These are phyloP conservation scores for Dictyophora rubrovolvata DNA, from an alignment of 768 basidiomycete genomes.

Conservation along the genomic window DNA sequence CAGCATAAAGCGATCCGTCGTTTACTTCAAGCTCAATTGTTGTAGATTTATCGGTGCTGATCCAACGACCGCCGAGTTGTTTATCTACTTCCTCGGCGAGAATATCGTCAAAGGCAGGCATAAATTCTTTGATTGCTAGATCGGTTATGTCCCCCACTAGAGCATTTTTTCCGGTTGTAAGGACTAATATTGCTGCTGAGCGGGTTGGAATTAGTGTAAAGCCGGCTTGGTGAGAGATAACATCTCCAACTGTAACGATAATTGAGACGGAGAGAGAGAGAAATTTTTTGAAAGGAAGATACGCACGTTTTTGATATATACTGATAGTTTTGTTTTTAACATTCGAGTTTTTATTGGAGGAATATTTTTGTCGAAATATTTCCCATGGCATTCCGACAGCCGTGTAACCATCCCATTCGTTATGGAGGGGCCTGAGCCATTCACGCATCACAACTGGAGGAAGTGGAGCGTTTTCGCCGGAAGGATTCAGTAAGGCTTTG, in stretches of 20 bases:
- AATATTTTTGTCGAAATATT: too few species aligned
- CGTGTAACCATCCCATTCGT: too few species aligned
- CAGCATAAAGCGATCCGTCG: neutral
- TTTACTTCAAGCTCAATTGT: neutral
- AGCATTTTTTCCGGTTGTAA: neutral
- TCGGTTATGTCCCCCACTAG: neutral
- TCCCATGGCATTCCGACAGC: too few species aligned
- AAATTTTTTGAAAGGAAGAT: neutral
- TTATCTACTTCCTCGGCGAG: neutral
- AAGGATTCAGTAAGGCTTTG: slow-evolving; percentile 35
- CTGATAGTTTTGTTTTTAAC: too few species aligned
- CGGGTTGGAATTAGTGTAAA: neutral
- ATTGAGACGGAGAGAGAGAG: neutral
- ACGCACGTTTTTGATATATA: neutral
- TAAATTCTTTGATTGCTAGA: neutral
- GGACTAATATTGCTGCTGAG: neutral
- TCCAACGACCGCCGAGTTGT: neutral
- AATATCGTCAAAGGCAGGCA: neutral
- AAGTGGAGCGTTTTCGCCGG: too few species aligned
- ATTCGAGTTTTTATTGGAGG: too few species aligned
- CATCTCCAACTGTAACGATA: neutral
- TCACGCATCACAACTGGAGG: too few species aligned
- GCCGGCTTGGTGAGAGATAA: neutral
- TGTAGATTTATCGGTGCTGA: neutral
- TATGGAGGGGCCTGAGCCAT: too few species aligned